phyloP scores from a whole-genome alignment of 2,329 filamentous ascomycete genomes.

The Leptographium wingfieldii region DNA sequence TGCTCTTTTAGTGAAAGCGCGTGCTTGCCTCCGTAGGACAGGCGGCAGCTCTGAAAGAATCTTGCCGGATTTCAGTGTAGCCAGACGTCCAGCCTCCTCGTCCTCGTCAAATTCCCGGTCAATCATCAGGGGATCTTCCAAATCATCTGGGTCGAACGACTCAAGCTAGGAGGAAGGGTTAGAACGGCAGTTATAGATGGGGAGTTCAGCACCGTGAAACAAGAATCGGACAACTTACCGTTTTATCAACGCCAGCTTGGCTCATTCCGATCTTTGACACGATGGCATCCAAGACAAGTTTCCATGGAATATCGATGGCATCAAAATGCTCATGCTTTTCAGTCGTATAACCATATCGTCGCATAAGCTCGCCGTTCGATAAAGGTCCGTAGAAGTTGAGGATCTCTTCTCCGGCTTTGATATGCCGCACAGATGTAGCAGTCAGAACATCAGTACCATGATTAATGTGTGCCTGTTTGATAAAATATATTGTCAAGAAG shows the following conservation, averaged over 20 bases:
- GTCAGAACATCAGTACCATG: slow-evolving; percentile 45
- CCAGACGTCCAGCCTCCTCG: slow-evolving; percentile 32
- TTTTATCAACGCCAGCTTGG: slow-evolving; percentile 25
- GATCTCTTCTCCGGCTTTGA: slow-evolving; percentile 61
- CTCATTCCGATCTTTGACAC: slow-evolving; percentile 8
- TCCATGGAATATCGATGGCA: slow-evolving; percentile 64
- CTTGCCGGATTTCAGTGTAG: slow-evolving; percentile 10
- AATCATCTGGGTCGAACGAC: slow-evolving; percentile 47
- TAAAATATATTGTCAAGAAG: too few species aligned
- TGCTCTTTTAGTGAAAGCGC: slow-evolving; percentile 34
- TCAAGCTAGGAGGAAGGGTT: slow-evolving; percentile 19
- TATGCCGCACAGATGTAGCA: slow-evolving; percentile 58
- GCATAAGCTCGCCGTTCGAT: slow-evolving; percentile 67
- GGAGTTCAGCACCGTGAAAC: background rate
- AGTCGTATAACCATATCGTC: slow-evolving; percentile 82
- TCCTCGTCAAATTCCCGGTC: slow-evolving; percentile 42
- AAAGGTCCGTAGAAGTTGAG: slow-evolving; percentile 84
- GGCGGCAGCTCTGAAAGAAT: slow-evolving; percentile 30
- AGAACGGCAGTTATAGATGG: slow-evolving; percentile 12
- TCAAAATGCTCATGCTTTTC: slow-evolving; percentile 65
- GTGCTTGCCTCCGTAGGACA: slow-evolving; percentile 39
- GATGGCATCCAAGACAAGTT: slow-evolving; percentile 21
- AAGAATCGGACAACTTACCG: slow-evolving; percentile 22
- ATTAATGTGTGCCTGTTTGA: slow-evolving; percentile 37
- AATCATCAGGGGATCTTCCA: slow-evolving; percentile 65